Base-by-base conservation (phyloP, 2,329 filamentous ascomycete species). In the Nigrograna mackinnonii region DNA sequence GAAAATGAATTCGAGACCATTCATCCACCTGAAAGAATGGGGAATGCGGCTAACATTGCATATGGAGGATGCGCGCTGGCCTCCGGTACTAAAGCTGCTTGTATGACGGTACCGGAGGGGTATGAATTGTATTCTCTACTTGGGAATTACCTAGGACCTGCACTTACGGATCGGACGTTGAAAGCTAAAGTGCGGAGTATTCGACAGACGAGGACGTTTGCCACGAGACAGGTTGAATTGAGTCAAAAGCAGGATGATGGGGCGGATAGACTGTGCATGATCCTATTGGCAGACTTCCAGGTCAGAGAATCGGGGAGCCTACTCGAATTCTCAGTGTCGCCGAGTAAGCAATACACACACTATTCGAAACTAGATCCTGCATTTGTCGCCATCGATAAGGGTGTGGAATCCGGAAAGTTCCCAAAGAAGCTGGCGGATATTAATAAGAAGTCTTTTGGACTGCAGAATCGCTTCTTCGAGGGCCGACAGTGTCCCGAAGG, bases 271-370 rank as follows among this genome's bases (percentile, higher is more conserved):
- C 41, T 60, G 0, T 76, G 72, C 37, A 47, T 78, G 21, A 67
- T 76, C 37, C 52, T 76, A 1, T 49, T 74, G 1, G 70, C 69
- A 0, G 77, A 79, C 41, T 79, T 79, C 41, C 75, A 78, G 20
- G 50, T 64, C 4, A 49, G 53, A 5, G 76, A 79, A 46, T 47
- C 60, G 1, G 62, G 60, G 0, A 44, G 37, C 2, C 18, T 69
- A 2, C 36, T 77, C 9, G 49, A 55, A 0, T 79, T 73, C 44
- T 71, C 70, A 1, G 63, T 62, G 2, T 47, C 66, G 1, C 74
- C 73, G 0, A 44, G 35, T 1, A 51, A 47, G 1, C 17, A 17
- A 0, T 77, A 74, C 43, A 45, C 52, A 1, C 47, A 62, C 1
- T 45, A 47, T 4, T 19, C n/a, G 47, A 6, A 17, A 47, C 49